Percentiles rank a stretch among this genome's conserved stretches.
These are phyloP conservation scores for Paramecium caudatum DNA, from an alignment of 73 alveolate genomes.

Conservation along the genomic window DNA sequence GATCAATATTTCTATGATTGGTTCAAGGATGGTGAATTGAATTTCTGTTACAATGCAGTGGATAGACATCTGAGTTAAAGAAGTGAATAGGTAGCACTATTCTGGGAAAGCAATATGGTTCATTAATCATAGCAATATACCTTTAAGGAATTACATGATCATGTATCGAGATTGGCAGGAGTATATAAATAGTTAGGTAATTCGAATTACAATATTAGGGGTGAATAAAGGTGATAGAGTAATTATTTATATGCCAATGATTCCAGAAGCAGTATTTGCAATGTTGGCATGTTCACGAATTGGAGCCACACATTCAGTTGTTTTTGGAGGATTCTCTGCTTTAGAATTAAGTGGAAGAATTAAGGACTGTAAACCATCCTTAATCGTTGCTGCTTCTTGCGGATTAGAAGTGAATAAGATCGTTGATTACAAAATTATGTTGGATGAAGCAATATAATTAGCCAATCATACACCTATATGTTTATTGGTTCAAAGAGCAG, in stretches of 20 bases:
- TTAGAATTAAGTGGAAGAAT: constrained; percentile 96
- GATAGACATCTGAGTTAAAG: constrained; percentile 96
- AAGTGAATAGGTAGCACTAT: constrained; percentile 86
- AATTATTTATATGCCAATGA: constrained; percentile 99
- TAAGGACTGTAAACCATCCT: constrained; percentile 90
- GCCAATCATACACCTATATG: constrained; percentile 78
- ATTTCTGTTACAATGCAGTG: constrained; percentile 98
- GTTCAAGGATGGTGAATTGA: constrained; percentile 88
- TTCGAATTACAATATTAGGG: not conserved
- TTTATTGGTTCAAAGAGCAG: constrained; percentile 82
- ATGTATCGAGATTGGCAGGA: constrained; percentile 94
- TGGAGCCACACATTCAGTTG: constrained; percentile 99
- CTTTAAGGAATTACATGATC: constrained; percentile 87
- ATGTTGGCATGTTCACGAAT: constrained; percentile 99
- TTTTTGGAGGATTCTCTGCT: constrained; percentile 99
- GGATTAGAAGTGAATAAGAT: constrained; percentile 96
- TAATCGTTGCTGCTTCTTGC: constrained; percentile 95
- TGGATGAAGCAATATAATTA: constrained; percentile 90
- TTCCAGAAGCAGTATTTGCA: constrained; percentile 97
- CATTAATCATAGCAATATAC: constrained; percentile 84
- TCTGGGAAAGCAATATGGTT: constrained; percentile 88
- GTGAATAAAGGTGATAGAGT: constrained; percentile 96
- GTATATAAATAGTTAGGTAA: constrained; percentile 86
- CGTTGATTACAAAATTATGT: constrained; percentile 89
- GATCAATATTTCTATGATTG: constrained; percentile 69